Evolutionary conservation across 2,329 filamentous ascomycete genomes (phyloP), one percentile per base, ranked within the genome.

Genomic region (Aspergillus calidoustus): DNA sequence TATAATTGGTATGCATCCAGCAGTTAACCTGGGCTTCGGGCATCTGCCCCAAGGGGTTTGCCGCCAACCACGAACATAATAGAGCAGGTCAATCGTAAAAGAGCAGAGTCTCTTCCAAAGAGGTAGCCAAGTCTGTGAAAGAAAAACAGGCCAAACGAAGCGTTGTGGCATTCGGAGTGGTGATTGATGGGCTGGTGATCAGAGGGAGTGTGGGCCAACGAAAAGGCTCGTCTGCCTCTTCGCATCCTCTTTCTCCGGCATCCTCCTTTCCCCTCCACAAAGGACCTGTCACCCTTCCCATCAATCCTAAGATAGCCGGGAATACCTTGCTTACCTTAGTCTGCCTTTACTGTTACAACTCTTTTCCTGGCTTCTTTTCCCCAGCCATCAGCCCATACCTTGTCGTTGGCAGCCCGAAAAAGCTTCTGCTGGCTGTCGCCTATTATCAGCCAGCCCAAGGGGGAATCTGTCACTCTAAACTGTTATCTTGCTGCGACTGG

Each of bases 181-280:
- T 34, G 44, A 23, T 41, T 25, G 54, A 46, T 55, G 55, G 55
- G 47, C 50, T 61, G 62, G 59, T 44, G 38, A 48, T 64, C 22
- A 52, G 30, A 30, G 34, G 31, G 31, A 30, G 59, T 54, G 62
- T 64, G 62, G 62, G 62, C 62, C 62, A 64, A 58, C 54, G 61
- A 63, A 50, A 61, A 57, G 54, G 38, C 54, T 59, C 61, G 50
- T 64, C 59, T 64, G 53, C 51, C 47, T 57, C 55, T 38, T 43
- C 55, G 28, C 56, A 55, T 57, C 54, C 34, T 63, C 62, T 50
- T 59, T 50, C 38, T 51, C 61, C 54, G 46, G 51, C 58, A 25
- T 22, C 28, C 59, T 57, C 58, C 49, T 57, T 61, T 49, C 49
- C 49, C 54, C 47, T 59, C 62, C 54, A 53, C 55, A 46, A 9